Conservation (phyloP, 352 stramenopile species). For the Globisporangium nunn region DNA sequence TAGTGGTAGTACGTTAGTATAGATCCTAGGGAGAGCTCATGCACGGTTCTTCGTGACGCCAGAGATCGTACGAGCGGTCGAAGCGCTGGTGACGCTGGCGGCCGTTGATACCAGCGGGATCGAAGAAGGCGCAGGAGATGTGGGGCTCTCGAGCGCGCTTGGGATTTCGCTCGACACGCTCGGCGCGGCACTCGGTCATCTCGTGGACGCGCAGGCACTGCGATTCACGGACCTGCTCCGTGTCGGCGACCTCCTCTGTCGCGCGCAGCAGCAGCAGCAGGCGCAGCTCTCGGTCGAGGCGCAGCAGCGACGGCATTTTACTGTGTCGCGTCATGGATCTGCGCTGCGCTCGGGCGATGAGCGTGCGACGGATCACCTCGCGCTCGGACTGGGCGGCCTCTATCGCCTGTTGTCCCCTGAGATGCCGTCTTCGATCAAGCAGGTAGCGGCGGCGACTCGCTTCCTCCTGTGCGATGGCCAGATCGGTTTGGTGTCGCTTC, state of each 20-base stretch:
- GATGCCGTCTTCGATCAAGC: constrained; percentile 42
- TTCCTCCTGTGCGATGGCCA: background rate
- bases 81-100: constrained; percentile 18
- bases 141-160: background rate
- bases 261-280: constrained; percentile 18
- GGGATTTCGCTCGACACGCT: constrained; percentile 28
- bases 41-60: background rate
- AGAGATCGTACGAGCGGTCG: constrained; percentile 25
- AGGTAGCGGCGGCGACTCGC: constrained; percentile 11
- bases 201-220: constrained; percentile 29
- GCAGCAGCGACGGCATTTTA: constrained; percentile 12
- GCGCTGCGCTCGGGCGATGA: background rate
- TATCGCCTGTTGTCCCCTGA: constrained; percentile 42
- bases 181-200: constrained; percentile 25
- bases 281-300: constrained; percentile 7
- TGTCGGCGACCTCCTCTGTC: constrained; percentile 33
- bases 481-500: background rate
- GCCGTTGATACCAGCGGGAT: constrained; percentile 8
- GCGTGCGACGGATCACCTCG: background rate
- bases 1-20: background rate
- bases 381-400: constrained; percentile 16
- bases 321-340: background rate
- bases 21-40: background rate
- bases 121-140: background rate
- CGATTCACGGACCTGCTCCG: constrained; percentile 40